Conservation (phyloP, 163 green algal genomes). For the Coccomyxa subellipsoidea region DNA sequence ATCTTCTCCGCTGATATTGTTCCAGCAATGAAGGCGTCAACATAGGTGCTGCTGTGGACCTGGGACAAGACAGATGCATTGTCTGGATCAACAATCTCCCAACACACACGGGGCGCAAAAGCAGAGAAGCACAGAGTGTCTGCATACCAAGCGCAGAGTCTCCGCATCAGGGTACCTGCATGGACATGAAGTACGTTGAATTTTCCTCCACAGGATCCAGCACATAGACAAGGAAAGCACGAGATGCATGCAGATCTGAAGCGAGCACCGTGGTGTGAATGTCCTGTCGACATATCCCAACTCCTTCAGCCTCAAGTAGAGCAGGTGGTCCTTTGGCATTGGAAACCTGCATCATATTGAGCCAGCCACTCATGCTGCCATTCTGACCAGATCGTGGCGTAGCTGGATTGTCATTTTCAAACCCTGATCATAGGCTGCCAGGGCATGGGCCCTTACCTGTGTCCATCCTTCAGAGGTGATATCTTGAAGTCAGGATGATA, state of each 20-base stretch:
- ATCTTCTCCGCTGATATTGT: conserved; percentile 30
- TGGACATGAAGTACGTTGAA: too few relatives aligned
- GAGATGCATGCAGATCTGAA: too few relatives aligned
- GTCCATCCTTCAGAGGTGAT: conserved; percentile 36
- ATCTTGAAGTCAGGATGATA: conserved; percentile 52
- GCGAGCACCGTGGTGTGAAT: background rate
- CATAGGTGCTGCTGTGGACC: conserved; percentile 37
- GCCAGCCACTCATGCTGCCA: background rate
- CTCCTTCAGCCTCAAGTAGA: conserved; percentile 36
- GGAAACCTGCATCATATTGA: conserved; percentile 35
- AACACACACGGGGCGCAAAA: too few relatives aligned
- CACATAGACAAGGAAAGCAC: too few relatives aligned
- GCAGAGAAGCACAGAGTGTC: background rate
- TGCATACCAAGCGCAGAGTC: background rate
- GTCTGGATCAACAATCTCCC: background rate
- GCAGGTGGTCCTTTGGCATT: conserved; percentile 57
- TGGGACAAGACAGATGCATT: conserved; percentile 15
- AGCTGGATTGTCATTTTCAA: too few relatives aligned
- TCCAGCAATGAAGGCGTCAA: conserved; percentile 41
- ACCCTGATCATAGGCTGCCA: too few relatives aligned
- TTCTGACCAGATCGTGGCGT: too few relatives aligned
- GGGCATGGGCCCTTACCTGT: conserved; percentile 15
- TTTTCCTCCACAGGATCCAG: too few relatives aligned
- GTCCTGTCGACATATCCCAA: background rate
- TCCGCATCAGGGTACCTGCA: background rate